Evolutionary conservation across 148 eudicot species (phyloP).

Genomic region (Simmondsia chinensis): DNA sequence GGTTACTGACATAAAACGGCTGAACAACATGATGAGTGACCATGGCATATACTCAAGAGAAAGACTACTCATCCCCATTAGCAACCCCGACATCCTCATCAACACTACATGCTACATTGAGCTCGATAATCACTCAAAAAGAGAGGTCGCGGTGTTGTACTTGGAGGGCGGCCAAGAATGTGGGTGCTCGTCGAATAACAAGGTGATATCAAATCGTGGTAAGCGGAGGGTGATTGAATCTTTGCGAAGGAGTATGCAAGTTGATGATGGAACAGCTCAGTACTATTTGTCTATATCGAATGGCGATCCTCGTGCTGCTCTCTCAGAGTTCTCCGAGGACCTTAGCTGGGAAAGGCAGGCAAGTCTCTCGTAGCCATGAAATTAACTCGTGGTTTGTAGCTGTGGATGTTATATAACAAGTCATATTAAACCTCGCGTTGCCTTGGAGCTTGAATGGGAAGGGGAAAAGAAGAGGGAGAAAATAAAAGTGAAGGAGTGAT

Average conservation of each 20-base stretch:
- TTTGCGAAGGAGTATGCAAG: constrained; percentile 85
- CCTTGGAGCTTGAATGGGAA: too few relatives aligned
- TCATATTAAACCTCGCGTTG: too few relatives aligned
- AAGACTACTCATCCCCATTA: constrained; percentile 71
- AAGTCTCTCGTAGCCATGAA: constrained; percentile 28
- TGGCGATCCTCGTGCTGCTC: constrained; percentile 84
- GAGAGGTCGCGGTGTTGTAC: constrained; percentile 91
- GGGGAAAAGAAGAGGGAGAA: too few relatives aligned
- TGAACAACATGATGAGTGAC: constrained; percentile 99
- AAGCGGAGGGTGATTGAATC: constrained; percentile 69
- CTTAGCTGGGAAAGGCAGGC: constrained; percentile 67
- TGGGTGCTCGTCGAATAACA: constrained; percentile 15
- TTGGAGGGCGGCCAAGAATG: constrained; percentile 52
- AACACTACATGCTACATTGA: constrained; percentile 85
- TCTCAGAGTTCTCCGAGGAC: constrained; percentile 72
- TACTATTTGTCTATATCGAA: constrained; percentile 75
- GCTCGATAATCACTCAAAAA: constrained; percentile 63
- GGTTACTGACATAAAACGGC: constrained; percentile 81
- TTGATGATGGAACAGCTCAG: constrained; percentile 89
- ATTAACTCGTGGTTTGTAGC: too few relatives aligned
- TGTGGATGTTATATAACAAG: too few relatives aligned
- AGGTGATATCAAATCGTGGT: constrained; percentile 39
- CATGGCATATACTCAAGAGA: constrained; percentile 95
- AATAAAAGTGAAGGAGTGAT: too few relatives aligned
- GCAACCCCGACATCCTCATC: constrained; percentile 47